Conservation (phyloP, 148 eudicot genomes). For the Persicaria tinctoria region DNA sequence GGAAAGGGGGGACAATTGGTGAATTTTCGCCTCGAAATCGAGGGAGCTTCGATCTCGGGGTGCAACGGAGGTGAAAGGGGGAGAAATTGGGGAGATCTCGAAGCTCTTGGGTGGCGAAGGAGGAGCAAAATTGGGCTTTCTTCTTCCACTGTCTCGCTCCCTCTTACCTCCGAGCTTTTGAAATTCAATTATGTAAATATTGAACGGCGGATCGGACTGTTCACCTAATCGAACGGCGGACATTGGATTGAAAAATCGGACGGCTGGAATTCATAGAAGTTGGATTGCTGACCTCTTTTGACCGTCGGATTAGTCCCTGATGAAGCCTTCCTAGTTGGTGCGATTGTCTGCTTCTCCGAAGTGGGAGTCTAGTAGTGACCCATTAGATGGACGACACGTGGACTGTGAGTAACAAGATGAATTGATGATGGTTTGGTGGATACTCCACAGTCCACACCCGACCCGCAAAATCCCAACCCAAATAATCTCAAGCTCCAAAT, state of each 20-base stretch:
- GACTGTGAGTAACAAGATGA: neutral
- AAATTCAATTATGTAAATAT: constrained; percentile 41
- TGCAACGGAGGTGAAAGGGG: neutral
- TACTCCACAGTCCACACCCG: neutral
- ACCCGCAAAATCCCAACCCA: neutral
- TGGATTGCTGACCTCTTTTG: neutral
- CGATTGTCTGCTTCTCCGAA: neutral
- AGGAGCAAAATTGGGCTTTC: constrained; percentile 15
- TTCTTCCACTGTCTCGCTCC: constrained; percentile 25
- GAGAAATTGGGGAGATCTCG: constrained; percentile 10
- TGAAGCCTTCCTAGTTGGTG: neutral
- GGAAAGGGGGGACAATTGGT: neutral
- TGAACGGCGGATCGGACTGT: constrained; percentile 28
- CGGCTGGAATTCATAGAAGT: constrained; percentile 33
- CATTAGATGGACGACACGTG: neutral
- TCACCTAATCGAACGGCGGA: constrained; percentile 24
- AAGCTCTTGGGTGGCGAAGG: neutral
- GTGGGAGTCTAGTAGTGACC: neutral
- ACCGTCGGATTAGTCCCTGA: constrained; percentile 20
- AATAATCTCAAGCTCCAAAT: too few species aligned
- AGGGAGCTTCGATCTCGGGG: neutral
- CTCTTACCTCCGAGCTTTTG: constrained; percentile 41
- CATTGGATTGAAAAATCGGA: constrained; percentile 12
- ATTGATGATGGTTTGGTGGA: neutral
- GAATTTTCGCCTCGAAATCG: neutral